Evolutionary conservation across 2,329 filamentous ascomycete genomes (phyloP).

Genomic region (Aspergillus terreus): DNA sequence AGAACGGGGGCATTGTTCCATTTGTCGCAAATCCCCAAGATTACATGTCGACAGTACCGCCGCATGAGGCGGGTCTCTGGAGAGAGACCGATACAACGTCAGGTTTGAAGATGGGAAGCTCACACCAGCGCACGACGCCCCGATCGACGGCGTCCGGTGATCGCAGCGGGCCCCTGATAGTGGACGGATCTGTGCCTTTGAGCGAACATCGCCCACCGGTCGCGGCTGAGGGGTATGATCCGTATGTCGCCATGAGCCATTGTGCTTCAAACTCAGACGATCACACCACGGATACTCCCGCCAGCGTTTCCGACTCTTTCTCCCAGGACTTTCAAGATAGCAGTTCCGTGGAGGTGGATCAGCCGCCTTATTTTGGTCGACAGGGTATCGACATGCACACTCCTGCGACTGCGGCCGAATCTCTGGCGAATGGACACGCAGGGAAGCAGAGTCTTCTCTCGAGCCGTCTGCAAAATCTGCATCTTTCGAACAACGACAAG

Average conservation of each 20-base stretch:
- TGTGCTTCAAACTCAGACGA: constrained; percentile 42
- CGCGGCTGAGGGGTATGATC: constrained; percentile 33
- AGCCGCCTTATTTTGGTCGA: constrained; percentile 22
- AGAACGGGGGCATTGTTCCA: constrained; percentile 35
- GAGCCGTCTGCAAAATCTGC: constrained; percentile 35
- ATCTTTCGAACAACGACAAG: constrained; percentile 34
- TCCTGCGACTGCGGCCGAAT: constrained; percentile 10
- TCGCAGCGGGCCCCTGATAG: constrained; percentile 41
- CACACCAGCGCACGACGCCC: constrained; percentile 22
- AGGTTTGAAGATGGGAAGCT: constrained; percentile 15
- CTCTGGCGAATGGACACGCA: constrained; percentile 22
- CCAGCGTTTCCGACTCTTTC: constrained; percentile 35
- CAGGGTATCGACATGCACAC: constrained; percentile 24
- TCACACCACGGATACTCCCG: constrained; percentile 33
- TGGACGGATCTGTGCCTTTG: constrained; percentile 44
- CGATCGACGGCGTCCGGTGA: constrained; percentile 26
- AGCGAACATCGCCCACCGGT: constrained; percentile 34
- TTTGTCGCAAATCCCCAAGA: constrained; percentile 31
- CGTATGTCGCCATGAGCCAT: constrained; percentile 33
- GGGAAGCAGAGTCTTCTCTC: constrained; percentile 33
- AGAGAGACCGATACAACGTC: constrained; percentile 22
- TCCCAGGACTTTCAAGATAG: constrained; percentile 38
- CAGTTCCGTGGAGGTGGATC: constrained; percentile 34
- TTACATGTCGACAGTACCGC: constrained; percentile 26
- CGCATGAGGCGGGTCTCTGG: constrained; percentile 22